Percentiles rank a stretch among this genome's conserved stretches.
Evolutionary conservation across 2,329 filamentous ascomycete genomes (phyloP).

Genomic region (Beauveria pseudobassiana): DNA sequence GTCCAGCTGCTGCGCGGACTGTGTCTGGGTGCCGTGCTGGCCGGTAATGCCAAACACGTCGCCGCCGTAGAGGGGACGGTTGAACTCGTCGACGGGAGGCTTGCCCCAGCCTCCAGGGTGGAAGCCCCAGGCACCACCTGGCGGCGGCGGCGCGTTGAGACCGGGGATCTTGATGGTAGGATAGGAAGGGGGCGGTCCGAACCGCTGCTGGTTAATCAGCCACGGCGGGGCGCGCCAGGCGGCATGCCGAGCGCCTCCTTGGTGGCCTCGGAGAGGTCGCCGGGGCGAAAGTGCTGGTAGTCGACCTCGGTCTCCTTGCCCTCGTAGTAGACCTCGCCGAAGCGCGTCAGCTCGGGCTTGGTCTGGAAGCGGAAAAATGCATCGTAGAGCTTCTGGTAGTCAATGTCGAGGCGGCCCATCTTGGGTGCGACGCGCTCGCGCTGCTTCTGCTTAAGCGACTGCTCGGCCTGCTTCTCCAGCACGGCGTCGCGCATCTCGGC

Average conservation of each 20-base stretch:
- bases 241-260: conserved; percentile 93
- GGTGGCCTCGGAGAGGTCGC: conserved; percentile 80
- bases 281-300: conserved; percentile 79
- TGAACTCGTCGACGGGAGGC: conserved; percentile 88
- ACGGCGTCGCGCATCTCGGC: conserved; percentile 97
- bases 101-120: conserved; percentile 94
- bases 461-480: conserved; percentile 89
- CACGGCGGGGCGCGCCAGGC: conserved; percentile 90
- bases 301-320: conserved; percentile 98
- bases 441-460: conserved; percentile 89
- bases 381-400: conserved; percentile 97
- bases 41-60: conserved; percentile 79
- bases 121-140: conserved; percentile 89
- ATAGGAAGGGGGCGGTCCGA: conserved; percentile 89
- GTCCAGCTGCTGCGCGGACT: conserved; percentile 17
- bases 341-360: conserved; percentile 87
- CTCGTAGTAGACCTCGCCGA: conserved; percentile 99
- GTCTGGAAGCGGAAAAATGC: conserved; percentile 98
- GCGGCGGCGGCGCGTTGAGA: conserved; percentile 84
- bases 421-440: conserved; percentile 90
- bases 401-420: conserved; percentile 95
- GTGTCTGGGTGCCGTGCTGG: conserved; percentile 27
- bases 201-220: conserved; percentile 94
- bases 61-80: conserved; percentile 83
- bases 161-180: conserved; percentile 92